Evolutionary conservation across 495 filamentous ascomycete genomes (phyloP), one percentile per base, ranked within the genome.

Genomic region (Massariosphaeria phaeospora): DNA sequence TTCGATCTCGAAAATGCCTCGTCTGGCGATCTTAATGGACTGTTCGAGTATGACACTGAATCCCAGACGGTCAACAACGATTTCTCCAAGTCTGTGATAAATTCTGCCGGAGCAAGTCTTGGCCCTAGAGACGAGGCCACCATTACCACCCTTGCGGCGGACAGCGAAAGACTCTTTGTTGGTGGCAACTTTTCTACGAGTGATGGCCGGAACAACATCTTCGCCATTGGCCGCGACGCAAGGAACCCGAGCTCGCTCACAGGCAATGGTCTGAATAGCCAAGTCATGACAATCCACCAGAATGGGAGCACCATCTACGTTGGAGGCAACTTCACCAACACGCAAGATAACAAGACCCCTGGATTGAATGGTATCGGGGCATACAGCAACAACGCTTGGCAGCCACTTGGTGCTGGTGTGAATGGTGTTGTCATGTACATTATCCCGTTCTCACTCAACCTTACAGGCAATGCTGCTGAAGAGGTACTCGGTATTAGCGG

Each of bases 41-140:
- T 99, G 2, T 99, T 88, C 68, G 93, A 99, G 55, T 96, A 84
- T 66, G 76, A 91, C 52, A 89, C 89, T 0, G 77, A 72, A 23
- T 67, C 79, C 40, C 74, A 75, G 10, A 73, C 71, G 3, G 73
- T 84, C 7, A 75, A 82, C 48, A 75, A 77, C 27, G 77, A 88
- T 64, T 82, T 91, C 51, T 75, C 78, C 12, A 79, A 79, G 29
- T 95, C 89, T 5, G 74, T 77, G 6, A 81, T 95, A 59, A 80
- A 91, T 67, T 70, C 76, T 60, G 85, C 90, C 47, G 88, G 89
- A 21, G 75, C 78, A 17, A 75, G 75, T 39, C 79, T 99, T 35
- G 70, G 29, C 27, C 57, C 61, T 7, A 29, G 75, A 12, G 63
- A 76, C 1, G 74, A 77, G 43, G 89, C 90, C 17, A 76, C 73